A percentile compares a stretch with the other conserved stretches of the same genome.
Evolutionary conservation across 805 yeast species (phyloP).

Genomic region (Metschnikowia noctiluminum): DNA sequence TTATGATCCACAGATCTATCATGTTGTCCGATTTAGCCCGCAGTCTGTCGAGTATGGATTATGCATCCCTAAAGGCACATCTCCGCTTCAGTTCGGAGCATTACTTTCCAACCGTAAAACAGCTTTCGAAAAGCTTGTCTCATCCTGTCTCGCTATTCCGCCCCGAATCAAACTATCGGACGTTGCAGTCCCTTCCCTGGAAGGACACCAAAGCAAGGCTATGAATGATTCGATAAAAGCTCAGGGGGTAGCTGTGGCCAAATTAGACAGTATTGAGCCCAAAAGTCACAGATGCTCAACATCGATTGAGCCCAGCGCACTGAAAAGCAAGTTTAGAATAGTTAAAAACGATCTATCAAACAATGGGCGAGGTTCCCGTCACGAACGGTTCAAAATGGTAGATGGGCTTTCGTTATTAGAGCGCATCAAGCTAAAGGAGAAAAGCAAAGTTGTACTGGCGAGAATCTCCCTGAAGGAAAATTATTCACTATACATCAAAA

Average conservation of each 20-base stretch:
- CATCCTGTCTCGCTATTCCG: neutral
- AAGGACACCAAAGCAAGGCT: neutral
- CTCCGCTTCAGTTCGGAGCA: conserved; percentile 15
- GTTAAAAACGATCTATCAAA: conserved; percentile 25
- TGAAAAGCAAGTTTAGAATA: neutral
- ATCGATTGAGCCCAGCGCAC: neutral
- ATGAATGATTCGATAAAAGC: neutral
- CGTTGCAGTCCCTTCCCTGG: neutral
- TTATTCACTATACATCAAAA: conserved; percentile 22
- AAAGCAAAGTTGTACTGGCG: conserved; percentile 5
- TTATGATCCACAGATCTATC: conserved; percentile 9
- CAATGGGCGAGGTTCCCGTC: conserved; percentile 33
- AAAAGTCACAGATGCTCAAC: too few relatives aligned
- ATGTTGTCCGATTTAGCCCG: conserved; percentile 10
- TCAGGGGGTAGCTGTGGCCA: too few relatives aligned
- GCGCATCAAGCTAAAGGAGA: conserved; percentile 38
- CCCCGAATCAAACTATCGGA: conserved; percentile 1
- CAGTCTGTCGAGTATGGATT: conserved; percentile 13
- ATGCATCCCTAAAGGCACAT: conserved; percentile 10
- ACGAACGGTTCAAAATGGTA: conserved; percentile 17
- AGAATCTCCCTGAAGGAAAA: conserved; percentile 21
- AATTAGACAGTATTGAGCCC: too few relatives aligned
- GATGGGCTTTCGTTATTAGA: conserved; percentile 36
- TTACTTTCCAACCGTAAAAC: conserved; percentile 18
- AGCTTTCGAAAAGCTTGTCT: conserved; percentile 12